Conservation (phyloP, 1,139 yeast species). For the Saccharomycopsis crataegensis region DNA sequence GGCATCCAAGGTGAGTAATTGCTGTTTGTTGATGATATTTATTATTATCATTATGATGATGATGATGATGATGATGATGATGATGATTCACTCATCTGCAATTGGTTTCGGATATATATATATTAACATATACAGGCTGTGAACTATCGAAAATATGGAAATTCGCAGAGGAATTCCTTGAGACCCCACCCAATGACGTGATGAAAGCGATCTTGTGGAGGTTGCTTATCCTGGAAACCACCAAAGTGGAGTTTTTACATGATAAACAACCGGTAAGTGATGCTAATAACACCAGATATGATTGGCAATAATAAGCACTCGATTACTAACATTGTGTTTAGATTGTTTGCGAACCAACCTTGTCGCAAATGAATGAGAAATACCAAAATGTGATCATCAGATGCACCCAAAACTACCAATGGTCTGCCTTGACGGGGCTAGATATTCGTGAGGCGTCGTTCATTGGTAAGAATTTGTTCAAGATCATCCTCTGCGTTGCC, state of each 20-base stretch:
- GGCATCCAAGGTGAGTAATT: conserved; percentile 5
- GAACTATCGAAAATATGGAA: conserved; percentile 2
- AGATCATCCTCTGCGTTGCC: conserved; percentile 7
- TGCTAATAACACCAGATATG: too few relatives aligned
- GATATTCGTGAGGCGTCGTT: neutral
- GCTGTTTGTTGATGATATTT: neutral
- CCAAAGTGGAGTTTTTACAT: neutral
- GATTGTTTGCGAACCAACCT: neutral
- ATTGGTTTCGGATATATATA: too few relatives aligned
- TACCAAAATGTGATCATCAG: neutral
- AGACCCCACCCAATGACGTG: neutral
- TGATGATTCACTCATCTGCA: too few relatives aligned
- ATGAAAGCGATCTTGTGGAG: conserved; percentile 5
- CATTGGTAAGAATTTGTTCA: neutral
- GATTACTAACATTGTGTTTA: too few relatives aligned
- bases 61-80: too few relatives aligned
- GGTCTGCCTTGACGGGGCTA: conserved; percentile 4
- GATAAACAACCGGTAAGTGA: neutral
- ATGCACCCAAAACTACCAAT: conserved; percentile 1
- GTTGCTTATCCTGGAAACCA: conserved; percentile 2
- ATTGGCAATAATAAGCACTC: too few relatives aligned
- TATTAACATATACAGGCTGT: neutral
- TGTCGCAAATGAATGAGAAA: neutral
- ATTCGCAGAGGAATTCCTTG: conserved; percentile 1
- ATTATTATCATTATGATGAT: neutral